A percentile compares a stretch with the other conserved stretches of the same genome.
phyloP scores from a whole-genome alignment of 2,329 filamentous ascomycete species.

The Apiospora koreana region DNA sequence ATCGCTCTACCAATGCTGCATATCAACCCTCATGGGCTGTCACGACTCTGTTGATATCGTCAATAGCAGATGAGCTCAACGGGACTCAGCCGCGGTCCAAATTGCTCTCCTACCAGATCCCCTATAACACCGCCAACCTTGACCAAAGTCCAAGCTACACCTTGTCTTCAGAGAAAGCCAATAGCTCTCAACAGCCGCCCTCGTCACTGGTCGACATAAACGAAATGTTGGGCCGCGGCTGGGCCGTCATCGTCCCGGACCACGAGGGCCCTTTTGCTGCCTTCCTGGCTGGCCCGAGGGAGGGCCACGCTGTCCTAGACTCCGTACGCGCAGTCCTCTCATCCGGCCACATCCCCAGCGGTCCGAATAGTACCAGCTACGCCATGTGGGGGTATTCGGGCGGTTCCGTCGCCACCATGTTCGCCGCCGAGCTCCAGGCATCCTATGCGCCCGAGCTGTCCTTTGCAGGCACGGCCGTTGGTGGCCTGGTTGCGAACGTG shows the following conservation, averaged over 20 bases:
- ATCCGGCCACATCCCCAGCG: not conserved
- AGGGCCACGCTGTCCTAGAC: constrained; percentile 46
- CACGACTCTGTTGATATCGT: constrained; percentile 35
- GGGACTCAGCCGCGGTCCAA: too few species aligned
- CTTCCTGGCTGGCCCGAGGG: constrained; percentile 21
- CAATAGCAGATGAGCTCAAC: not conserved
- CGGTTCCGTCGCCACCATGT: constrained; percentile 37
- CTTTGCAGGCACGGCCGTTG: not conserved
- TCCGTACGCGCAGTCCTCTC: constrained; percentile 39
- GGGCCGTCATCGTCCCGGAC: constrained; percentile 47
- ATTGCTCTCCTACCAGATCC: constrained; percentile 43
- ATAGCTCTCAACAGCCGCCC: too few species aligned
- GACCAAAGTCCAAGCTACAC: constrained; percentile 40
- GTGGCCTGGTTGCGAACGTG: not conserved
- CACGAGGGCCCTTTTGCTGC: constrained; percentile 44
- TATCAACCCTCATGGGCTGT: constrained; percentile 35
- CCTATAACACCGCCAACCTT: constrained; percentile 39
- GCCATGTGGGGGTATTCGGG: constrained; percentile 57
- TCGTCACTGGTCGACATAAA: constrained; percentile 24
- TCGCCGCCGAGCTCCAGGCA: constrained; percentile 12
- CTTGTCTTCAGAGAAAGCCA: constrained; percentile 24
- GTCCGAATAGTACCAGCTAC: constrained; percentile 25
- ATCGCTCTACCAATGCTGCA: constrained; percentile 33
- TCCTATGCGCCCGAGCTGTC: constrained; percentile 11
- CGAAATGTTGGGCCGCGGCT: constrained; percentile 39